These are phyloP conservation scores for Phytophthora podocarpi DNA, from an alignment of 352 stramenopile species.

Conservation along the genomic window DNA sequence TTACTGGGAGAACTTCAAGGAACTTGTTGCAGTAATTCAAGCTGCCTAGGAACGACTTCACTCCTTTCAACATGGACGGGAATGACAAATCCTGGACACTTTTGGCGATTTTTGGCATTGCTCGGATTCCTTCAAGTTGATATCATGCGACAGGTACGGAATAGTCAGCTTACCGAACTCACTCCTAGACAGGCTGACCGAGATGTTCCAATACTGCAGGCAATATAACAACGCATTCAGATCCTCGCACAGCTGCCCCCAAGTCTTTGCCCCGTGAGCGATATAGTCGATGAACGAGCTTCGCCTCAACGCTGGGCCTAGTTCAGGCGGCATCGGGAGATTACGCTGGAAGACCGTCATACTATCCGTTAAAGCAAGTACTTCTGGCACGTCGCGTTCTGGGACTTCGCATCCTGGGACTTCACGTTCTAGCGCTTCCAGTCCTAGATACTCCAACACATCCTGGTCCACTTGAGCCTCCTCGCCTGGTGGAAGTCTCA, in stretches of 20 bases:
- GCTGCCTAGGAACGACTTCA: neutral
- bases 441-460: neutral
- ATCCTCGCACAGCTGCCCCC: neutral
- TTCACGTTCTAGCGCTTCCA: too few relatives aligned
- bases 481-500: neutral
- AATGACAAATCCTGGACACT: neutral
- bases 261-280: too few relatives aligned
- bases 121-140: neutral
- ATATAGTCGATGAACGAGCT: slow-evolving; percentile 2
- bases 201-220: slow-evolving; percentile 4
- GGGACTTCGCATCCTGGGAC: too few relatives aligned
- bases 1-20: neutral
- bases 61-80: neutral
- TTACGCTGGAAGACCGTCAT: too few relatives aligned
- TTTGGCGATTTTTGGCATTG: neutral
- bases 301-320: neutral
- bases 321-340: neutral
- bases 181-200: neutral
- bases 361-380: too few relatives aligned
- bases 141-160: neutral
- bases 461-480: neutral
- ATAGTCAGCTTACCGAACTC: too few relatives aligned
- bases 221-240: neutral
- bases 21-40: slow-evolving; percentile 3
- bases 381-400: too few relatives aligned